Conservation (phyloP, 2,329 filamentous ascomycete species). For the Penicillium palitans region DNA sequence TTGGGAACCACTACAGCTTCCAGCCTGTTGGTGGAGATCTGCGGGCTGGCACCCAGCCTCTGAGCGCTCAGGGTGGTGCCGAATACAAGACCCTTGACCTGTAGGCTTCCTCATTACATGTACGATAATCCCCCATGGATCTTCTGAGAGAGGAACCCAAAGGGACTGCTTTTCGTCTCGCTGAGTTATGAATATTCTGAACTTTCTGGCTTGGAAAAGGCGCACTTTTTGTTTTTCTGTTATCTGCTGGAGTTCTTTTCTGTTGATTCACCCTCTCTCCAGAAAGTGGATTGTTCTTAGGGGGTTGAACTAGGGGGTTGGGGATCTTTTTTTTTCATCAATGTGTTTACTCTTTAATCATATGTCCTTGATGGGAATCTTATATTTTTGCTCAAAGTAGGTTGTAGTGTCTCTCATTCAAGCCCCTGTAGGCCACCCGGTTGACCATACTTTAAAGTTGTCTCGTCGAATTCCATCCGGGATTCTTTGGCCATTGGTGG, state of each 20-base stretch:
- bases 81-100: constrained; percentile 47
- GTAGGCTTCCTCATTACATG: constrained; percentile 31
- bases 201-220: constrained; percentile 33
- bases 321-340: constrained; percentile 14
- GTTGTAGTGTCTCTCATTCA: background rate
- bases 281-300: constrained; percentile 15
- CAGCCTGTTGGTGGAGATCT: constrained; percentile 35
- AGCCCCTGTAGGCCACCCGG: background rate
- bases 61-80: constrained; percentile 42
- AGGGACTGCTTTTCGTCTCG: constrained; percentile 14
- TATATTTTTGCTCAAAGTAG: constrained; percentile 1
- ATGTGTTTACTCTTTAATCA: constrained; percentile 28
- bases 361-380: constrained; percentile 20
- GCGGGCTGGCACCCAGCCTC: constrained; percentile 38
- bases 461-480: background rate
- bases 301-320: constrained; percentile 11
- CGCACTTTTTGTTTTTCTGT: constrained; percentile 25
- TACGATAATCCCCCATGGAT: constrained; percentile 28
- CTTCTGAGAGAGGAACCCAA: constrained; percentile 15
- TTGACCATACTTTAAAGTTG: background rate
- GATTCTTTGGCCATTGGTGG: background rate
- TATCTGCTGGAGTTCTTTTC: constrained; percentile 26
- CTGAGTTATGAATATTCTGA: constrained; percentile 29
- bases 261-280: constrained; percentile 19
- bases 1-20: constrained; percentile 45